Conservation (phyloP, 495 filamentous ascomycete species). For the Neohortaea acidophila region DNA sequence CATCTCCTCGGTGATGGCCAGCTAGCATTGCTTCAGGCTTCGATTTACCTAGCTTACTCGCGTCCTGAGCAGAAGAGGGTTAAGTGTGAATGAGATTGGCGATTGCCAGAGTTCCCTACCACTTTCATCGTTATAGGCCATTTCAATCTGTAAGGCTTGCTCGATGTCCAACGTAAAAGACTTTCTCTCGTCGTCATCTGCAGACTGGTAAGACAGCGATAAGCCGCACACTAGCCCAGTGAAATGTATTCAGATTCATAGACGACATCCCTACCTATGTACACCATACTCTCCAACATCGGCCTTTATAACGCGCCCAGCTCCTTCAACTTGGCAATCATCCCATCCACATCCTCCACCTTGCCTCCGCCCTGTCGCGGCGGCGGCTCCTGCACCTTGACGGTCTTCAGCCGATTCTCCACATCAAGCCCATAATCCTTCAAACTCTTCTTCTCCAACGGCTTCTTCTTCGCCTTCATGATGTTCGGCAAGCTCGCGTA, state of each 20-base stretch:
- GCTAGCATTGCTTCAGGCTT: too few relatives aligned
- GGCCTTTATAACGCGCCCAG: slow-evolving; percentile 55
- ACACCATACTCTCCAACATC: not conserved
- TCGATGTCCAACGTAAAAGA: not conserved
- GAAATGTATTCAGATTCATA: not conserved
- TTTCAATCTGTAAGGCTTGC: not conserved
- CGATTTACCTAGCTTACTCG: too few relatives aligned
- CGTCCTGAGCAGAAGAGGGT: too few relatives aligned
- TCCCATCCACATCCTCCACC: slow-evolving; percentile 89
- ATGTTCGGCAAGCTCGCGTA: slow-evolving; percentile 95
- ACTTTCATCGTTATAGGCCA: too few relatives aligned
- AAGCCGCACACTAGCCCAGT: not conserved
- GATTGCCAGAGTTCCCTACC: too few relatives aligned
- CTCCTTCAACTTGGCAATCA: slow-evolving; percentile 87
- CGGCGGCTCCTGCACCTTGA: slow-evolving; percentile 73
- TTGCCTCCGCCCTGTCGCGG: slow-evolving; percentile 84
- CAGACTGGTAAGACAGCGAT: not conserved
- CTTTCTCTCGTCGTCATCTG: not conserved
- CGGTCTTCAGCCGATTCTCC: slow-evolving; percentile 61
- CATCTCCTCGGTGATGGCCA: too few relatives aligned
- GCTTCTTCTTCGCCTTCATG: slow-evolving; percentile 99
- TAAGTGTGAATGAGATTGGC: too few relatives aligned
- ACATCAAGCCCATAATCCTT: slow-evolving; percentile 64
- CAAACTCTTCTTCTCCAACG: slow-evolving; percentile 75
- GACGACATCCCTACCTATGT: not conserved